Evolutionary conservation across 345 rosid genomes (phyloP).

Genomic region (Syzygium grande): DNA sequence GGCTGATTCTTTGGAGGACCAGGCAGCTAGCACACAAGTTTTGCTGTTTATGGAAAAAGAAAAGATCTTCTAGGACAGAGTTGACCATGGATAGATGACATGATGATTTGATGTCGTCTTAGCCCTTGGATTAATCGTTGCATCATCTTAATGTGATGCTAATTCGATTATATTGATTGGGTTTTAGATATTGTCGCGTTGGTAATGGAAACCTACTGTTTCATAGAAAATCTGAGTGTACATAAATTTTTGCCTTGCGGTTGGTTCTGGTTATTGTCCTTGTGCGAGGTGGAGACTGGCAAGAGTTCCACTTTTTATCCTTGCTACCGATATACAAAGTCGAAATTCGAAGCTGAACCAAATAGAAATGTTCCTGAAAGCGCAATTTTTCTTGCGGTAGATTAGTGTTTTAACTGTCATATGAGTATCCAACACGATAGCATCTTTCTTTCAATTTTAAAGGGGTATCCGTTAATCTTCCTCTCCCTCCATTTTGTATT

Average conservation of each 20-base stretch:
- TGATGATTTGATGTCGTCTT: rapidly evolving
- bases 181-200: background rate
- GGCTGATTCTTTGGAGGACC: background rate
- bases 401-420: background rate
- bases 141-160: no score
- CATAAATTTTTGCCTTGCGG: background rate
- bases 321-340: background rate
- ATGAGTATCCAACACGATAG: background rate
- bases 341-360: background rate
- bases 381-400: background rate
- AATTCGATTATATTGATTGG: no score
- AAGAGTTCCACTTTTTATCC: background rate
- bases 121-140: background rate
- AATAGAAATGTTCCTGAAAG: background rate
- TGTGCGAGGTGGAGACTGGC: background rate
- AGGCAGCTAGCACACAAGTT: rapidly evolving
- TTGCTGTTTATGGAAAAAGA: background rate
- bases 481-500: background rate
- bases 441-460: background rate
- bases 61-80: background rate
- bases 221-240: background rate
- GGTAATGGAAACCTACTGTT: background rate
- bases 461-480: background rate
- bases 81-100: background rate
- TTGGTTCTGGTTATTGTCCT: background rate